phyloP scores from a whole-genome alignment of 495 filamentous ascomycete species.

The Haplographium delicatum region DNA sequence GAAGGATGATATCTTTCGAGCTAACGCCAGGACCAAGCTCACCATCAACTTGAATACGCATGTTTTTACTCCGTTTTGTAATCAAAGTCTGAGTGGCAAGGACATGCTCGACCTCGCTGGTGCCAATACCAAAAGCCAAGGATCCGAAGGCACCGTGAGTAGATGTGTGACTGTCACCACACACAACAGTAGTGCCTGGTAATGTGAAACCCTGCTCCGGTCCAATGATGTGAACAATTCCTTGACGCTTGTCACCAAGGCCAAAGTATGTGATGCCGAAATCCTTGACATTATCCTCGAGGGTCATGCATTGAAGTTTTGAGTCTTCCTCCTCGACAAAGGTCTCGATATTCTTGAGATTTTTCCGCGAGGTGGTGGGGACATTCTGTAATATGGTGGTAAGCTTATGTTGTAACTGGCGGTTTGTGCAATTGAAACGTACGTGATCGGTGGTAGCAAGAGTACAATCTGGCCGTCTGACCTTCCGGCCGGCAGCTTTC shows the following conservation, averaged over 20 bases:
- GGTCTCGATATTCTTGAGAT: constrained; percentile 75
- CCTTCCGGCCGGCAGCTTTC: constrained; percentile 75
- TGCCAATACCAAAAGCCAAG: constrained; percentile 95
- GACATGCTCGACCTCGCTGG: constrained; percentile 97
- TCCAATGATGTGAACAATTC: constrained; percentile 98
- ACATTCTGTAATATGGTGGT: constrained; percentile 62
- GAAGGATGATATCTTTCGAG: constrained; percentile 92
- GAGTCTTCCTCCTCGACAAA: constrained; percentile 96
- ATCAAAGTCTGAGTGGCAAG: constrained; percentile 94
- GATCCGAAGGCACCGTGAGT: constrained; percentile 96
- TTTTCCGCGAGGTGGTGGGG: constrained; percentile 81
- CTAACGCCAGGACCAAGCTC: constrained; percentile 86
- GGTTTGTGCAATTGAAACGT: constrained; percentile 34
- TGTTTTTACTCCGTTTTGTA: constrained; percentile 94
- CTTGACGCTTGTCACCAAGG: constrained; percentile 91
- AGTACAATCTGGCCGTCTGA: constrained; percentile 93
- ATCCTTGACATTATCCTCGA: constrained; percentile 95
- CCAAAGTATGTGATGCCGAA: constrained; percentile 98
- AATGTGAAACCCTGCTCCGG: constrained; percentile 99
- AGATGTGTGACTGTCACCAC: constrained; percentile 95
- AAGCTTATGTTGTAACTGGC: background rate
- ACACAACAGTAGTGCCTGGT: constrained; percentile 94
- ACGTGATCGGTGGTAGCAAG: constrained; percentile 96
- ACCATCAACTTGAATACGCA: constrained; percentile 93
- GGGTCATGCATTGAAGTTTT: constrained; percentile 84